Base-by-base conservation (phyloP, 164 flowering plant species). In the Hamamelis virginiana region DNA sequence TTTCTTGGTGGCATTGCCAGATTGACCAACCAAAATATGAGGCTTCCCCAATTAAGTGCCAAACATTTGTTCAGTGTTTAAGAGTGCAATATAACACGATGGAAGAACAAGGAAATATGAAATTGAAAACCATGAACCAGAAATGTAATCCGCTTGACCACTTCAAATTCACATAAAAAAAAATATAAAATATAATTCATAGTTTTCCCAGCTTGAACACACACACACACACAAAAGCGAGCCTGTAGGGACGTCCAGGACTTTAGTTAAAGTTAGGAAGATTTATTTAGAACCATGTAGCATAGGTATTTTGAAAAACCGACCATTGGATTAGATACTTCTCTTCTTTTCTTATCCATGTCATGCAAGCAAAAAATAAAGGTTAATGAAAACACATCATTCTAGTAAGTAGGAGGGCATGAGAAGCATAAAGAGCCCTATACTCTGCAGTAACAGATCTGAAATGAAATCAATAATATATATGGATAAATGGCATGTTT, bases 41-140 rank as follows among this genome's bases (percentile, higher is more conserved):
- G 44, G 19, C 62, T 59, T 59, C 21, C 43, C n/a, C 26, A 28
- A 59, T n/a, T 28, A 19, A 33, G 41, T 33, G 41, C 41, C 43
- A 28, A 27, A 27, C 62, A 59, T 59, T 33, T 14, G 8, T 59
- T n/a, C 62, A 59, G 21, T 59, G 16, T 59, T 59, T 43, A 33
- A 28, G 8, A 18, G 9, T 59, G 62, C 11, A 26, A 27, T 8
- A 28, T 59, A 26, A 14, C 16, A 38, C 8, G 27, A 26, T n/a
- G 23, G 41, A 5, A 15, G 15, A 38, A 59, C 62, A 26, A 26
- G 2, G n/a, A 59, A 26, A 59, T 6, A 33, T 59, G 27, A 1
- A 26, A 59, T 16, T 26, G 62, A 59, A 6, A 16, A 59, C 14
- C 27, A 59, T 26, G 1, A 1, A 28, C 62, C 62, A 59, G 41